These are phyloP conservation scores for Sclerotinia trifoliorum DNA, from an alignment of 2,329 filamentous ascomycete genomes.

Conservation along the genomic window DNA sequence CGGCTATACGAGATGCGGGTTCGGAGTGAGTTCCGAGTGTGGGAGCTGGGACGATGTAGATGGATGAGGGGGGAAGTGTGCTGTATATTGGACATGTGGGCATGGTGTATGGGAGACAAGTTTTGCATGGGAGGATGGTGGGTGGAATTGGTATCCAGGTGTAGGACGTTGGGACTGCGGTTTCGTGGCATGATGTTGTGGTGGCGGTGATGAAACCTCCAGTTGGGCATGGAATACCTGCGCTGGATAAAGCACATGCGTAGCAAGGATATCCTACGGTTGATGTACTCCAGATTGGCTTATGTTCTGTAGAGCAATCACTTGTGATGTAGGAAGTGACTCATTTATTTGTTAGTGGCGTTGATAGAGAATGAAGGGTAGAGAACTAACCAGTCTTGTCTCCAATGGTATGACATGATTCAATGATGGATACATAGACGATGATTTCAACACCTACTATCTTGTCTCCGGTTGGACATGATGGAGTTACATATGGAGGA, in stretches of 20 bases:
- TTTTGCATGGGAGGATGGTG: slow-evolving; percentile 22
- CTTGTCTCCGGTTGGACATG: slow-evolving; percentile 22
- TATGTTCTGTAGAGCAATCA: slow-evolving; percentile 24
- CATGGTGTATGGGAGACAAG: slow-evolving; percentile 26
- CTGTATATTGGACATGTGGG: slow-evolving; percentile 26
- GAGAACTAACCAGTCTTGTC: slow-evolving; percentile 12
- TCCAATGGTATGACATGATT: slow-evolving; percentile 33
- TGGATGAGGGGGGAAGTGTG: slow-evolving; percentile 6
- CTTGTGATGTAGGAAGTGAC: slow-evolving; percentile 26
- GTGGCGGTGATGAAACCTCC: slow-evolving; percentile 26
- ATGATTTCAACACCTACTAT: slow-evolving; percentile 41
- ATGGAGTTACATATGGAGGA: slow-evolving; percentile 28
- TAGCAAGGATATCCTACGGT: slow-evolving; percentile 27
- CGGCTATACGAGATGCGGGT: neutral
- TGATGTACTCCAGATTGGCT: slow-evolving; percentile 26
- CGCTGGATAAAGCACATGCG: slow-evolving; percentile 25
- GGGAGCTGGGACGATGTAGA: slow-evolving; percentile 15
- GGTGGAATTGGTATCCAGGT: slow-evolving; percentile 24
- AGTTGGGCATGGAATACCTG: slow-evolving; percentile 18
- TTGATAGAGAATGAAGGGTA: neutral
- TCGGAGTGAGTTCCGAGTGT: slow-evolving; percentile 13
- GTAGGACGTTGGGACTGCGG: slow-evolving; percentile 24
- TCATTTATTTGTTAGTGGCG: slow-evolving; percentile 14
- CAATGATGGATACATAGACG: slow-evolving; percentile 37
- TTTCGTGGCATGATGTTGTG: slow-evolving; percentile 21